Evolutionary conservation across 345 rosid species (phyloP), one percentile per base, ranked within the genome.

Genomic region (Streptanthus diversifolius): DNA sequence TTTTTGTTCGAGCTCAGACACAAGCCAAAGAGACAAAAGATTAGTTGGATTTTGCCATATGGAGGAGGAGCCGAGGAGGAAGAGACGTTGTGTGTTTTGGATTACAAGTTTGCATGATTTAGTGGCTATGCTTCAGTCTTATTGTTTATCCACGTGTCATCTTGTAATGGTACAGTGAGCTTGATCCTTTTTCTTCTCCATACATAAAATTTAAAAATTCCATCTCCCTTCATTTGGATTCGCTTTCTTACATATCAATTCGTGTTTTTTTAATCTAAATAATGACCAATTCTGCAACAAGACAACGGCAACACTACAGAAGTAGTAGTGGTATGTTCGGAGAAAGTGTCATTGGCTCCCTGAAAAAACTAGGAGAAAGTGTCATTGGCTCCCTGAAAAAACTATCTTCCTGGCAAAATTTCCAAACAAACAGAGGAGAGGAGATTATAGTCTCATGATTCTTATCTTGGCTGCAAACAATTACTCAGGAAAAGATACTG

Each of bases 51-150:
- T 61, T 40, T 59, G 57, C 29, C 56, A 68, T 14, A 25, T 60
- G 57, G 43, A 15, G n/a, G 33, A 56, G 25, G 24, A 70, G 45
- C 48, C 5, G 58, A 70, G 17, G n/a, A 58, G 4, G 44, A 41
- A 33, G 66, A 70, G 33, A 30, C 65, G 51, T 59, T 27, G 66
- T 47, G 60, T 67, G 79, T 18, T 72, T 62, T 9, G 86, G 86
- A 83, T 83, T 73, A 67, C 79, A 69, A 53, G 61, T 61, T 57
- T 63, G 32, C 41, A 59, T 45, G 63, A 51, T 61, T 77, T 77
- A 73, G 85, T 82, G 85, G 85, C 74, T 82, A 53, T 76, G 70
- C 52, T 61, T 53, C 41, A 56, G 65, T 65, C 69, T 64, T 64
- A 52, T 52, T 54, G 69, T 56, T 53, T 3, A 1, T 63, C 48